phyloP scores from a whole-genome alignment of 345 rosid species.

The Microcos paniculata region DNA sequence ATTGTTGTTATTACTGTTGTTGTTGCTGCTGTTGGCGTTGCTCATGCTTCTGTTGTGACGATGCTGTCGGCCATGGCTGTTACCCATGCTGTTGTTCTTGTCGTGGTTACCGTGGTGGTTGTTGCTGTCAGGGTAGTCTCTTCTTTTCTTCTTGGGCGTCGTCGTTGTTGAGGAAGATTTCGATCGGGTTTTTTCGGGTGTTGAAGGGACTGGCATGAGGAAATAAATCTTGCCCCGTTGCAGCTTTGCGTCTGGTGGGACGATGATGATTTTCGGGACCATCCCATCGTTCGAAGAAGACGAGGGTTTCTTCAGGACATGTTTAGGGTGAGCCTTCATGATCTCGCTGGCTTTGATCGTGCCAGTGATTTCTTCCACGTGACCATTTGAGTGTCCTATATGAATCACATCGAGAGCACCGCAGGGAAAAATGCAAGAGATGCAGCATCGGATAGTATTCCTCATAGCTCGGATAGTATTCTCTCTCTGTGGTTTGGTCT shows the following conservation, averaged over 20 bases:
- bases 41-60: conserved; percentile 19
- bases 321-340: conserved; percentile 82
- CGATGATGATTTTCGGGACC: conserved; percentile 72
- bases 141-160: conserved; percentile 28
- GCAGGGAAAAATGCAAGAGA: conserved; percentile 96
- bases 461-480: conserved; percentile 61
- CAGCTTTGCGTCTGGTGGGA: conserved; percentile 91
- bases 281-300: conserved; percentile 47
- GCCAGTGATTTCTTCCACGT: conserved; percentile 93
- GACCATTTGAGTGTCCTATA: conserved; percentile 83
- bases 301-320: conserved; percentile 81
- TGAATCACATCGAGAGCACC: conserved; percentile 94
- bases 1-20: no score
- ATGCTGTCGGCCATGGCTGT: conserved; percentile 18
- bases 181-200: conserved; percentile 33
- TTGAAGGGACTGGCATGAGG: conserved; percentile 63
- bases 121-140: conserved; percentile 1
- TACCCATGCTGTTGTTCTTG: no score
- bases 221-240: conserved; percentile 95
- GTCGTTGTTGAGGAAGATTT: conserved; percentile 19
- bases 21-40: conserved; percentile 14
- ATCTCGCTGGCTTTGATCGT: conserved; percentile 70
- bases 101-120: background rate
- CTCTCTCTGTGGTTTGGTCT: conserved; percentile 14
- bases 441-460: conserved; percentile 85